phyloP scores from a whole-genome alignment of 2,329 filamentous ascomycete species.

The Ceratocystis cubensis region DNA sequence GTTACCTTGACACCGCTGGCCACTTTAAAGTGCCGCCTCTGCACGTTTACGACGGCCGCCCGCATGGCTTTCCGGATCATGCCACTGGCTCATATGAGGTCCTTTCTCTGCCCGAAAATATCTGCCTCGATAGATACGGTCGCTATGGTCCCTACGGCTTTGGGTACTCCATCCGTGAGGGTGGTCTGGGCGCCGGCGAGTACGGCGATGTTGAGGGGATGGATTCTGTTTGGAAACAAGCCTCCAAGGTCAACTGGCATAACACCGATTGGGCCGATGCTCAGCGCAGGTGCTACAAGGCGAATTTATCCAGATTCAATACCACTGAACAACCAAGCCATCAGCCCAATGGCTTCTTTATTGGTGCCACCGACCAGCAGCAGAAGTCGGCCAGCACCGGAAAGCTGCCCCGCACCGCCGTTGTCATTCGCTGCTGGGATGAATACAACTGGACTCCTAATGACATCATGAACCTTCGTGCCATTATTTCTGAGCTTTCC shows the following conservation, averaged over 20 bases:
- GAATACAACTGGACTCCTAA: conserved; percentile 68
- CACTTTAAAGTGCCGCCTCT: conserved; percentile 56
- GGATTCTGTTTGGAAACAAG: conserved; percentile 63
- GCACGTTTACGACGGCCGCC: conserved; percentile 63
- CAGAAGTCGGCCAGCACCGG: conserved; percentile 21
- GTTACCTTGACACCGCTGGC: conserved; percentile 60
- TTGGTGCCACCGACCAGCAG: conserved; percentile 31
- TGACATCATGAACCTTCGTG: conserved; percentile 68
- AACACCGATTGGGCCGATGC: conserved; percentile 66
- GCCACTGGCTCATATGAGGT: conserved; percentile 78
- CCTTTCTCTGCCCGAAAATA: conserved; percentile 63
- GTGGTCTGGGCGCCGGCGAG: conserved; percentile 74
- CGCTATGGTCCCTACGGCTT: conserved; percentile 80
- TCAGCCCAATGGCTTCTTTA: conserved; percentile 39
- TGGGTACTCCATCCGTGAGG: conserved; percentile 66
- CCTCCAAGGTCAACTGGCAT: conserved; percentile 62
- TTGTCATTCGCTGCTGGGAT: conserved; percentile 73
- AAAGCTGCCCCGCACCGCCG: conserved; percentile 50
- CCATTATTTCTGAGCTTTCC: conserved; percentile 70
- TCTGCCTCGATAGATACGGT: conserved; percentile 89
- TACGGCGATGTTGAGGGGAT: conserved; percentile 70
- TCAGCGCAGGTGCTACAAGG: conserved; percentile 58
- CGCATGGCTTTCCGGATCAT: conserved; percentile 71
- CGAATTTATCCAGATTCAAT: conserved; percentile 57
- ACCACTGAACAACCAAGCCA: conserved; percentile 29